phyloP scores from a whole-genome alignment of 495 filamentous ascomycete species.

The Astrothelium subdiscretum region DNA sequence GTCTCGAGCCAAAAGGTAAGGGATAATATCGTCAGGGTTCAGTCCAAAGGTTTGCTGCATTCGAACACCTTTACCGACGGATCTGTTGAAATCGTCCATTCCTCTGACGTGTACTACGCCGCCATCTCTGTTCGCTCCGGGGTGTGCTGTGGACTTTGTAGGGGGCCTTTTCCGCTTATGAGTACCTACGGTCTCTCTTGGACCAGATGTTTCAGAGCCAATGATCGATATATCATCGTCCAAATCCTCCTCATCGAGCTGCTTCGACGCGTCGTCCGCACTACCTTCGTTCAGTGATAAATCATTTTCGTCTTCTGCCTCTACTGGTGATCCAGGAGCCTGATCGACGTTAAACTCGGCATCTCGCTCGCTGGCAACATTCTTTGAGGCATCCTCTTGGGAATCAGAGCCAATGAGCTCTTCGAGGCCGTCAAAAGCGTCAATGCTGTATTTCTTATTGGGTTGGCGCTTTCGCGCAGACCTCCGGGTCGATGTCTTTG shows the following conservation, averaged over 20 bases:
- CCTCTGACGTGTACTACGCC: slow-evolving; percentile 5
- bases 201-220: background rate
- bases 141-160: background rate
- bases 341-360: background rate
- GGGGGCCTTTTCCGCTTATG: slow-evolving; percentile 1
- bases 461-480: background rate
- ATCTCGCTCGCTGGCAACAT: slow-evolving; percentile 1
- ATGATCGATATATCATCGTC: slow-evolving; percentile 2
- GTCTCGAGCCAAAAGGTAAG: slow-evolving; percentile 36
- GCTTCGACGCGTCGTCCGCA: background rate
- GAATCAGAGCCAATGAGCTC: slow-evolving; percentile 1
- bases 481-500: background rate
- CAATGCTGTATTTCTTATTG: slow-evolving; percentile 14
- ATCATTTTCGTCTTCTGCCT: slow-evolving; percentile 8
- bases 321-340: background rate
- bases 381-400: background rate
- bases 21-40: slow-evolving; percentile 27
- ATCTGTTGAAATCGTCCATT: background rate
- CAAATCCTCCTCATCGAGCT: slow-evolving; percentile 2
- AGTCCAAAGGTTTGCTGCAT: background rate
- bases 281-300: slow-evolving; percentile 5
- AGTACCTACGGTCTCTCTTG: background rate
- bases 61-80: background rate
- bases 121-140: background rate
- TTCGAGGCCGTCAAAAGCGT: slow-evolving; percentile 16